These are phyloP conservation scores for Aspergillus latus DNA, from an alignment of 2,329 filamentous ascomycete genomes.

Conservation along the genomic window DNA sequence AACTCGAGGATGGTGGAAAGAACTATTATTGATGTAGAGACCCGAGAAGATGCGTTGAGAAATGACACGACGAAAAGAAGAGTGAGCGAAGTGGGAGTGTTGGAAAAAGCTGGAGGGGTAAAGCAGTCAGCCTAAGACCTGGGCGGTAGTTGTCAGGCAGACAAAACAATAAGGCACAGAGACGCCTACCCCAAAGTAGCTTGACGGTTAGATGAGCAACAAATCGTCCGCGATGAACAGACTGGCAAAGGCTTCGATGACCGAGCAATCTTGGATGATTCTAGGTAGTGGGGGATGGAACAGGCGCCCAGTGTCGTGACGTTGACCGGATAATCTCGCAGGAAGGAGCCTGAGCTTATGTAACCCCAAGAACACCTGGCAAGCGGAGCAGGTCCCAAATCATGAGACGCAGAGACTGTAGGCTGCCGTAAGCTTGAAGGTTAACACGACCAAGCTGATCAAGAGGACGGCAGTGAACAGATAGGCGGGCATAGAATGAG, in stretches of 20 bases:
- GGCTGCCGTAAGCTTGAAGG: background rate
- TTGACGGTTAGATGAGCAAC: background rate
- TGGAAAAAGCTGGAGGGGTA: slow-evolving; percentile 18
- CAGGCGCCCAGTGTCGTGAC: slow-evolving; percentile 5
- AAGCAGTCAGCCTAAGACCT: slow-evolving; percentile 22
- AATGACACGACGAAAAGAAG: background rate
- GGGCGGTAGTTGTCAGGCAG: slow-evolving; percentile 7
- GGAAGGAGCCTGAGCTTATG: slow-evolving; percentile 6
- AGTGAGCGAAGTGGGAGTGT: background rate
- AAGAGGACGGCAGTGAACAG: background rate
- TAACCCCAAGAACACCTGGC: background rate
- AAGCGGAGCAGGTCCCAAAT: background rate
- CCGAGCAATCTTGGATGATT: background rate
- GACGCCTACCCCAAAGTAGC: background rate
- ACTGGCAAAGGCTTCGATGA: background rate
- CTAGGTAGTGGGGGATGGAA: background rate
- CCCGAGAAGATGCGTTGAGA: background rate
- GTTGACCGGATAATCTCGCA: background rate
- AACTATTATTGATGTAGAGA: background rate
- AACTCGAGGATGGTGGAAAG: background rate
- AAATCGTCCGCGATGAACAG: background rate
- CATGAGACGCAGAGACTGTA: background rate
- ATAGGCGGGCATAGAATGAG: background rate
- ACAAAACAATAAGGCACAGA: background rate
- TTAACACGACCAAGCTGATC: background rate